Base-by-base conservation (phyloP, 1,139 yeast species). In the Taiozyma sp. region DNA sequence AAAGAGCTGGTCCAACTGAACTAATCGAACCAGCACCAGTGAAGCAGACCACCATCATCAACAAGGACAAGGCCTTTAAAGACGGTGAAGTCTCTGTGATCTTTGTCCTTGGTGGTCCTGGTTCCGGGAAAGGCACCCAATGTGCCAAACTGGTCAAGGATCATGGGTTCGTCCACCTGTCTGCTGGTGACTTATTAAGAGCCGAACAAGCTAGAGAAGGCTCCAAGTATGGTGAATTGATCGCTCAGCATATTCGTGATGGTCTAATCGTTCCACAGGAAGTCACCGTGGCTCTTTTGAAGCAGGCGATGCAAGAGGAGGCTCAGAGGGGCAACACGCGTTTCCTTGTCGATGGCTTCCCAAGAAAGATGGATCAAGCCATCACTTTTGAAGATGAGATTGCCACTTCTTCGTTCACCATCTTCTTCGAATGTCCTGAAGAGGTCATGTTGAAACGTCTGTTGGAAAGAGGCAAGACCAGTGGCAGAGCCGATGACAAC, bases 341-440 rank as follows among this genome's bases (percentile, higher is more conserved):
- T 52, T 93, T 92, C 68, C 73, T 93, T 63, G 82, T 93, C 51
- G 99, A 93, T 68, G 99, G 99, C 2, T 93, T 93, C 80, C 99
- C 99, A 42, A 80, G 99, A 67, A 90, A 92, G 69, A 92, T 93
- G 97, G 99, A 93, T 71, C 99, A 93, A 73, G 98, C 98, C 0
- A 57, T 87, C 47, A 87, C 93, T 36, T 93, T 93, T 68, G 99
- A 93, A 71, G 81, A 87, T 51, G 77, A 83, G 56, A 83, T 93
- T 47, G 92, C 89, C 46, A 81, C 78, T 51, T 82, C 93, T 48
- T 76, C 87, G 45, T 83, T 91, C 70, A 87, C 96, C 2, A 76
- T 93, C 54, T 93, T 89, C 75, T 93, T 93, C 66, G 96, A 92
- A 61, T 93, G 99, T 69, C 96, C 97, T 6, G 98, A 93, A 70